Evolutionary conservation across 176 grass and related monocot species (phyloP).

Genomic region (Triticum monococcum): DNA sequence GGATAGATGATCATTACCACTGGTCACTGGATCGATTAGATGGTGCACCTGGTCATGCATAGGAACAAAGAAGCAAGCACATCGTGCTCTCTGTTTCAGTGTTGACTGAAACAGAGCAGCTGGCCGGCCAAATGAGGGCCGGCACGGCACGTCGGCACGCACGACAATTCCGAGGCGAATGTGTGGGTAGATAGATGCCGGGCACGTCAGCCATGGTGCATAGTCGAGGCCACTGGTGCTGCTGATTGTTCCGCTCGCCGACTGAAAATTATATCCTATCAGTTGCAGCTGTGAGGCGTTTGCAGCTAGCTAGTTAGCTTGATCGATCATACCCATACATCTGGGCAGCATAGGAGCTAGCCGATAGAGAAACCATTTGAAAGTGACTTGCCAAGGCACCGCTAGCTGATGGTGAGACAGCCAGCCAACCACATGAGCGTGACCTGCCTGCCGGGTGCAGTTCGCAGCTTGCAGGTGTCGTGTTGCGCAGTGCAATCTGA

Average conservation of each 20-base stretch:
- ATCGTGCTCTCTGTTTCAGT: background rate
- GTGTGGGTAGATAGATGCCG: background rate
- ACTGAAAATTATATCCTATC: background rate
- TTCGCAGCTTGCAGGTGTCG: background rate
- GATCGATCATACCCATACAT: background rate
- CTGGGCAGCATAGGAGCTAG: background rate
- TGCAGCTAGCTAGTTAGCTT: background rate
- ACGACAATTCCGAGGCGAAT: conserved; percentile 22
- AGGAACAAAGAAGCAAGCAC: background rate
- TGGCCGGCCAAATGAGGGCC: conserved; percentile 7
- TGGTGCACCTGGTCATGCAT: background rate
- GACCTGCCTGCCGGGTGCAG: background rate
- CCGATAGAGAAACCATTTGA: background rate
- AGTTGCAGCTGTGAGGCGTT: background rate
- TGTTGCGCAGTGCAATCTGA: background rate
- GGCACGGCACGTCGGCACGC: conserved; percentile 2
- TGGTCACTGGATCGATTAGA: background rate
- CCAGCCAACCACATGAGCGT: background rate
- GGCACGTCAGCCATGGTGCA: background rate
- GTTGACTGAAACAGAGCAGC: conserved; percentile 1
- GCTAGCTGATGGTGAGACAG: background rate
- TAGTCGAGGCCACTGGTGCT: background rate
- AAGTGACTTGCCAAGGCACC: background rate
- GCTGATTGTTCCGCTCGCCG: background rate
- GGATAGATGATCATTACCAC: background rate